These are phyloP conservation scores for Fraxinus sp. DNA, from an alignment of 305 asterid species.

Conservation along the genomic window DNA sequence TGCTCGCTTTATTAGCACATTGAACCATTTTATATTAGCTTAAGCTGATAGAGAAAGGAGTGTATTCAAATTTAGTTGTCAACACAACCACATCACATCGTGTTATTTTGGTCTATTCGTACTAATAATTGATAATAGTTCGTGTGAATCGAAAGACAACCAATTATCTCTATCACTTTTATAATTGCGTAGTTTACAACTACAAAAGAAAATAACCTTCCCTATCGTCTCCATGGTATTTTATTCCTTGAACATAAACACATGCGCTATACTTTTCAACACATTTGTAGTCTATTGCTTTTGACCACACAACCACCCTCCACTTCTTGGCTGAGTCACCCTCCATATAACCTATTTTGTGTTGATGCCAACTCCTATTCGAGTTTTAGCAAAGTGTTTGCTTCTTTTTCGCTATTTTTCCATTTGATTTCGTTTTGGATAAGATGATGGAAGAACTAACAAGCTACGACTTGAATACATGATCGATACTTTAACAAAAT, in stretches of 20 bases:
- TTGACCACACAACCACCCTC: neutral
- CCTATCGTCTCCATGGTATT: neutral
- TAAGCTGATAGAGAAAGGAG: neutral
- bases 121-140: neutral
- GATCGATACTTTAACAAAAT: neutral
- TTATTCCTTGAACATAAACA: neutral
- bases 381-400: neutral
- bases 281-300: neutral
- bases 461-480: neutral
- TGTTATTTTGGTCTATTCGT: conserved; percentile 1
- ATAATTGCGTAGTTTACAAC: neutral
- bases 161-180: neutral
- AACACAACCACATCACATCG: neutral
- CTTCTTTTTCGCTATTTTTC: neutral
- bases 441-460: neutral
- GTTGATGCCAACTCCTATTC: neutral
- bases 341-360: neutral
- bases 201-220: neutral
- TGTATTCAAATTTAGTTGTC: neutral
- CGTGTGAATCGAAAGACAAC: neutral
- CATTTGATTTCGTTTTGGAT: neutral
- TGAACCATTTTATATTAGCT: neutral
- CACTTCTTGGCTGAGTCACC: neutral
- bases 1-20: neutral
- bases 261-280: neutral